Evolutionary conservation across 495 filamentous ascomycete genomes (phyloP).

Genomic region (Amphirosellinia nigrospora): DNA sequence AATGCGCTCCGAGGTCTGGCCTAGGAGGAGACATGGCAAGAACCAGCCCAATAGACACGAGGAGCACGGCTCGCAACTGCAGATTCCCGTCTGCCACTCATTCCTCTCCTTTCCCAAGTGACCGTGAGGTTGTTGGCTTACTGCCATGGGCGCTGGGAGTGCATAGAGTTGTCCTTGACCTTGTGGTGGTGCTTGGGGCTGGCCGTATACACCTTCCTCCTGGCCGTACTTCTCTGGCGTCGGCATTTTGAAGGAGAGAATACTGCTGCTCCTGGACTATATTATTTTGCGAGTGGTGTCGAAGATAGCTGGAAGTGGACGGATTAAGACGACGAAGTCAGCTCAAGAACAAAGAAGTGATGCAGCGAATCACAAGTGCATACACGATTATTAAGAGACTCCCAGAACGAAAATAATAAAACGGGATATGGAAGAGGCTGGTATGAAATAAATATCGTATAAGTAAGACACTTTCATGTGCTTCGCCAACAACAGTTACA

Average conservation of each 20-base stretch:
- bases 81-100: slow-evolving; percentile 47
- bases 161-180: slow-evolving; percentile 24
- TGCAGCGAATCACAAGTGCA: not conserved
- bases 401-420: not conserved
- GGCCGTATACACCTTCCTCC: slow-evolving; percentile 24
- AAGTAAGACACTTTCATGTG: not conserved
- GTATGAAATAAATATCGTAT: not conserved
- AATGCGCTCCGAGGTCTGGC: slow-evolving; percentile 55
- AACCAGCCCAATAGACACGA: slow-evolving; percentile 52
- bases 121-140: slow-evolving; percentile 7
- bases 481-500: not conserved
- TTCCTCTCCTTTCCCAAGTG: slow-evolving; percentile 29
- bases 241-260: slow-evolving; percentile 26
- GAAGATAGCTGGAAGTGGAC: not conserved
- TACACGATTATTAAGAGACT: not conserved
- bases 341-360: not conserved
- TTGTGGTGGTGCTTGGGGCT: slow-evolving; percentile 4
- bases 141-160: slow-evolving; percentile 16
- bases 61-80: slow-evolving; percentile 43
- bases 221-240: slow-evolving; percentile 30
- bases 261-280: too few relatives aligned
- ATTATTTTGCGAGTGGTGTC: not conserved
- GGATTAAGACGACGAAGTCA: not conserved
- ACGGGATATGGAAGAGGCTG: not conserved
- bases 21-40: slow-evolving; percentile 61